Base-by-base conservation (phyloP, 352 stramenopile genomes). In the Pythium phragmiticola region DNA sequence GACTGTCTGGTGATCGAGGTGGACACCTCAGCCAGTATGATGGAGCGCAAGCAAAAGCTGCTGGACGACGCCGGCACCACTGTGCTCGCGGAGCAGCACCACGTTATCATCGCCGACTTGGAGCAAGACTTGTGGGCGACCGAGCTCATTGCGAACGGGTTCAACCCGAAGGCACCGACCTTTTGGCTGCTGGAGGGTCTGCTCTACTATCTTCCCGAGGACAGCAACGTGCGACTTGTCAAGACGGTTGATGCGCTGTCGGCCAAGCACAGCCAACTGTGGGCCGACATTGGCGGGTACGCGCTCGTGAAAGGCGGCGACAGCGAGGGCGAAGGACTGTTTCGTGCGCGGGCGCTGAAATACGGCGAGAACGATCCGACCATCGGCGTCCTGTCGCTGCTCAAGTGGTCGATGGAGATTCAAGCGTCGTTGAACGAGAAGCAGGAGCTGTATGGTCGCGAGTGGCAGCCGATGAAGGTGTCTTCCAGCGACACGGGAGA, bases 111-210 rank as follows among this genome's bases (percentile, higher is more conserved):
- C 3, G 73, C 76, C 7, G 70, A 88, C 54, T 66, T 88, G 34
- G 72, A 78, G n/a, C 58, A 72, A 41, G 78, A 87, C 58, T 71
- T 72, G 36, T 88, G 77, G 77, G 56, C 75, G 45, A 66, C 75
- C 41, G 43, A 70, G 39, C 52, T 88, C 42, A 46, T 80, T 0
- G 48, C 45, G 5, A 73, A 69, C 1, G 69, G 74, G 1, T 88
- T 88, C 37, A 47, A 87, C 43, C 66, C 70, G 12, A 63, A 77
- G 26, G 23, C 74, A 39, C 77, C 73, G 7, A 88, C 79, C 28
- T 87, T 85, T 51, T 88, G 79, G 79, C 60, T 65, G 7, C 57
- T 88, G 37, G 79, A 88, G 52, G 79, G 77, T 0, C 47, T 87
- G 53, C 70, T 85, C 43, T 76, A 78, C 51, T 88, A 85, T 63